Evolutionary conservation across 495 filamentous ascomycete genomes (phyloP).

Genomic region (Platismatia glauca): DNA sequence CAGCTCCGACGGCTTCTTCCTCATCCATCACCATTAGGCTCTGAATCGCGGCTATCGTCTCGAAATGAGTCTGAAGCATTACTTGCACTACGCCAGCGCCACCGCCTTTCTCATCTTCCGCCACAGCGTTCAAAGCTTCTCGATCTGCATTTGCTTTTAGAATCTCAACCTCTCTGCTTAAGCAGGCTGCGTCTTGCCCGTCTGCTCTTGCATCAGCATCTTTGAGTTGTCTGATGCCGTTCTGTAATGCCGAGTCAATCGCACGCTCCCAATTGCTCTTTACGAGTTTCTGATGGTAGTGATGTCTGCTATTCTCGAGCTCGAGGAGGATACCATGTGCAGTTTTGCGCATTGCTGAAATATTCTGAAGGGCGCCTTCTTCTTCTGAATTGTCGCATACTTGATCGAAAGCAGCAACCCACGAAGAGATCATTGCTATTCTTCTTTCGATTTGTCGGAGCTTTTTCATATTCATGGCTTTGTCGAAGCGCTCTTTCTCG

Average conservation of each 20-base stretch:
- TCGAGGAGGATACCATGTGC: constrained; percentile 82
- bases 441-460: constrained; percentile 74
- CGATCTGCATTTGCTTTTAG: constrained; percentile 75
- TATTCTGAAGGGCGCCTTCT: constrained; percentile 54
- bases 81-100: constrained; percentile 71
- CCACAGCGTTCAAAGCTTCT: constrained; percentile 65
- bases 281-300: constrained; percentile 73
- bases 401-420: constrained; percentile 86
- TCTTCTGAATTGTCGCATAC: constrained; percentile 63
- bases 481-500: constrained; percentile 67
- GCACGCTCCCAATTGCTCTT: constrained; percentile 78
- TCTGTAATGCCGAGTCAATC: constrained; percentile 78
- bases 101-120: constrained; percentile 74
- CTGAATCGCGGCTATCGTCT: constrained; percentile 72
- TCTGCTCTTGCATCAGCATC: constrained; percentile 62
- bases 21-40: constrained; percentile 73
- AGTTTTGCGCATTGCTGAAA: constrained; percentile 73
- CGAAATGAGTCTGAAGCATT: constrained; percentile 82
- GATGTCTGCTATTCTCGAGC: constrained; percentile 78
- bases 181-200: constrained; percentile 56
- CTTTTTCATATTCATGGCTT: constrained; percentile 70
- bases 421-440: constrained; percentile 73
- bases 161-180: constrained; percentile 75
- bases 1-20: constrained; percentile 69
- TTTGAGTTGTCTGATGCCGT: constrained; percentile 68